Evolutionary conservation across 1,284 basidiomycete species (phyloP).

Genomic region (Austropuccinia psidii): DNA sequence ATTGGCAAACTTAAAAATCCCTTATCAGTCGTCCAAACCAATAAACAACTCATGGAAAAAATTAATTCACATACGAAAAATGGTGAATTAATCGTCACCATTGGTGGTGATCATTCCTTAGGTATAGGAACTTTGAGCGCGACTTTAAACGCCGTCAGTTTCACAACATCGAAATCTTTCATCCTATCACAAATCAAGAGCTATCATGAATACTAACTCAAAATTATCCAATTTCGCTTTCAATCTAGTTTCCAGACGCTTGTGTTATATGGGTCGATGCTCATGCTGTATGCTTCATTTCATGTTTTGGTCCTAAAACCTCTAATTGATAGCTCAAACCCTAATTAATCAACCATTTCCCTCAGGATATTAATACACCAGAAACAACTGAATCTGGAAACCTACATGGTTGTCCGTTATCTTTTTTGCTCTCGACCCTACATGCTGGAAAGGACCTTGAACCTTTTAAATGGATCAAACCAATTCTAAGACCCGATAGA

Average conservation of each 20-base stretch:
- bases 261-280: constrained; percentile 74
- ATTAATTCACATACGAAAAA: constrained; percentile 67
- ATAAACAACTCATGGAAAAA: constrained; percentile 65
- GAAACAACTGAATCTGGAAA: constrained; percentile 63
- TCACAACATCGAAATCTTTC: constrained; percentile 29
- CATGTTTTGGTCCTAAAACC: background rate
- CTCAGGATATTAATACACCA: constrained; percentile 32
- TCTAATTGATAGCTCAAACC: background rate
- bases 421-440: constrained; percentile 61
- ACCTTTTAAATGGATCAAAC: constrained; percentile 69
- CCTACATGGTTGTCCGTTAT: constrained; percentile 95
- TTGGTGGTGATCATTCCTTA: constrained; percentile 95
- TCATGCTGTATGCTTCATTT: constrained; percentile 43
- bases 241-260: constrained; percentile 54
- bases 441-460: constrained; percentile 49
- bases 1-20: constrained; percentile 86
- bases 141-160: constrained; percentile 58
- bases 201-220: constrained; percentile 39
- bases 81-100: constrained; percentile 75
- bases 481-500: constrained; percentile 61
- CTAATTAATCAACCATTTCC: background rate
- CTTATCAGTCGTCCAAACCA: constrained; percentile 70
- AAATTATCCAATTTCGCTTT: constrained; percentile 48
- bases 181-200: constrained; percentile 7
- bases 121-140: constrained; percentile 87